Evolutionary conservation across 139 green algal genomes (phyloP).

Genomic region (Haematococcus sp.): DNA sequence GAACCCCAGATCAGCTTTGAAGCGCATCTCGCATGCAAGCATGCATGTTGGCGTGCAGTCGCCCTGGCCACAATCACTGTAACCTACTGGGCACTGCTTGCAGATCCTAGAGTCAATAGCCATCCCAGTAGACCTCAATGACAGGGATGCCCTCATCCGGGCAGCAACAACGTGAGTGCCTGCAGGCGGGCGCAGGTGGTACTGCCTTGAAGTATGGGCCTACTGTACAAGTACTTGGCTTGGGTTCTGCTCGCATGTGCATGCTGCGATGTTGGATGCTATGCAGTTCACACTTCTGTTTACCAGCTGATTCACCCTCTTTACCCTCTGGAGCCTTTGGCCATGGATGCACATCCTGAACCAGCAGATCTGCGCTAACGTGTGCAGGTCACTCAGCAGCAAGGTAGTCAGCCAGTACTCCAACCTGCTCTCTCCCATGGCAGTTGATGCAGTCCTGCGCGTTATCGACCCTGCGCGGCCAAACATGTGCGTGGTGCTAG

Average conservation of each 20-base stretch:
- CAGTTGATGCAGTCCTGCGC: slow-evolving; percentile 88
- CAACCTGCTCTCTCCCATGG: slow-evolving; percentile 92
- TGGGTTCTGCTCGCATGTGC: no score
- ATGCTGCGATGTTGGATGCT: no score
- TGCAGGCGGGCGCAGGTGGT: no score
- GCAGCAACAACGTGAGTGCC: slow-evolving; percentile 88
- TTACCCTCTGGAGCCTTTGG: no score
- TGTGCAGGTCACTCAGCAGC: slow-evolving; percentile 71
- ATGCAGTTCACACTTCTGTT: no score
- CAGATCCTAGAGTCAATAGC: slow-evolving; percentile 80
- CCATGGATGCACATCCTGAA: no score
- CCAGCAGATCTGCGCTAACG: no score
- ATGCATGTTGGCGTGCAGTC: not conserved
- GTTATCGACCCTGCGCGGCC: slow-evolving; percentile 80
- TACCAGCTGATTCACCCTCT: no score
- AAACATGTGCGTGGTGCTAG: slow-evolving; percentile 64
- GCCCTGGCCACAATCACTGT: not conserved
- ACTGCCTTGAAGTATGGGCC: no score
- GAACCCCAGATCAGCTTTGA: not conserved
- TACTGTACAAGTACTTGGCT: no score
- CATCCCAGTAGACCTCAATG: slow-evolving; percentile 87
- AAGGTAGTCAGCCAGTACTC: slow-evolving; percentile 98
- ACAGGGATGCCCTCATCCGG: slow-evolving; percentile 84
- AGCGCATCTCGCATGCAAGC: not conserved
- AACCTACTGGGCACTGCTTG: no score